Base-by-base conservation (phyloP, 306 rosid species). In the Trichosanthes cucumerina region DNA sequence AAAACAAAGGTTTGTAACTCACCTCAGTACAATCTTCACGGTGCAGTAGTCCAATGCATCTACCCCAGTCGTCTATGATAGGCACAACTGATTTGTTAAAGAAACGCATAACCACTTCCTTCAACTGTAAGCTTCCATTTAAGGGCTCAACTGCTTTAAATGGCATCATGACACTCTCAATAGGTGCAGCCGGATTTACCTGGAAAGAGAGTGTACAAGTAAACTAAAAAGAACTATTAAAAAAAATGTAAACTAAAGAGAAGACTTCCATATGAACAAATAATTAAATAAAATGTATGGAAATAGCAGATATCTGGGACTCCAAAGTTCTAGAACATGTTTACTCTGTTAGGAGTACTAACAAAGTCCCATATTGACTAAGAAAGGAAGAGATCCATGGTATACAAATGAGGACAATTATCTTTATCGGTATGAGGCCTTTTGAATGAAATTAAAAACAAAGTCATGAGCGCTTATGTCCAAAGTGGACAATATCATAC, bases 11-110 rank as follows among this genome's bases (percentile, higher is more conserved):
- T 2, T 16, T 28, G 44, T 12, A 62, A 39, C 38, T 56, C 78
- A 93, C 96, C 96, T 90, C 87, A 57, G 21, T 82, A 82, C 97
- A 93, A 80, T 89, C 96, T 82, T 87, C 87, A 33, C 91, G 93
- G 83, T 93, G 90, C 85, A 90, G 81, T 52, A 93, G 57, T 77
- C 97, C 97, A 3, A 72, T 79, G 83, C 97, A 93, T 81, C 91
- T 85, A 78, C 90, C 96, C 96, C 91, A 88, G 71, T 93, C 93
- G 76, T 93, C 97, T 28, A 87, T 69, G 78, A 90, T 79, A 49
- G 97, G 96, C 79, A 93, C 89, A 57, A 85, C 91, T 26, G 87
- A 74, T 53, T 88, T 88, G 49, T 63, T 78, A 31, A 83, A 65
- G 84, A 93, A 93, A 72, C 94, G 94, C 90, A 84, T 86, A 0